These are phyloP conservation scores for Cryphonectria japonica DNA, from an alignment of 2,329 filamentous ascomycete genomes.

Conservation along the genomic window DNA sequence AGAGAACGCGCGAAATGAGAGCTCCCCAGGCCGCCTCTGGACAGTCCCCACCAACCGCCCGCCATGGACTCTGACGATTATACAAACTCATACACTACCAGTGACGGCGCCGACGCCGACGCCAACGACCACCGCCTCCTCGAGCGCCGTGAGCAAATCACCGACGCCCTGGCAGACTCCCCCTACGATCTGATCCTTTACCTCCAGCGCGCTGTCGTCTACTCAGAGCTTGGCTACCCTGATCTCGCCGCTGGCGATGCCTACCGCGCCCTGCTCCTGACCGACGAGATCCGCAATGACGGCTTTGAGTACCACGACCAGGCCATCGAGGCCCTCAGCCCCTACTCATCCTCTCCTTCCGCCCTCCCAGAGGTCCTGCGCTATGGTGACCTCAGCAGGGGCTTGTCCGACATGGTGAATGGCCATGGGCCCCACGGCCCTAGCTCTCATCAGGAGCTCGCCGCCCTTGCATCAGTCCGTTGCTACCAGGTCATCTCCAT, in stretches of 20 bases:
- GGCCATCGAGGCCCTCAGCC: constrained; percentile 57
- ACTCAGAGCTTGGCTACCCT: constrained; percentile 79
- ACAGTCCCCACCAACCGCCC: constrained; percentile 22
- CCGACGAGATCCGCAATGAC: constrained; percentile 79
- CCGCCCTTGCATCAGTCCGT: constrained; percentile 55
- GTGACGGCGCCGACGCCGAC: constrained; percentile 44
- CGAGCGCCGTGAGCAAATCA: constrained; percentile 59
- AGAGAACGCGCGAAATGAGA: constrained; percentile 17
- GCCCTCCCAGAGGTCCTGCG: constrained; percentile 48
- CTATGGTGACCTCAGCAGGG: constrained; percentile 45
- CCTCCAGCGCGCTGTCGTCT: constrained; percentile 69
- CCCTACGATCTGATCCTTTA: constrained; percentile 69
- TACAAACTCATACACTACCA: constrained; percentile 32
- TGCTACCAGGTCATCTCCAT: constrained; percentile 63
- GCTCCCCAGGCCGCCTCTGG: constrained; percentile 10
- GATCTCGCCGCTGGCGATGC: constrained; percentile 90
- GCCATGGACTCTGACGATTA: constrained; percentile 34
- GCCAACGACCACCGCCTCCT: constrained; percentile 52
- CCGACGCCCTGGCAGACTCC: constrained; percentile 53
- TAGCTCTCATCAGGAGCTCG: constrained; percentile 46
- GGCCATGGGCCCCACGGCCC: constrained; percentile 41
- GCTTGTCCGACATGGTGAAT: constrained; percentile 39
- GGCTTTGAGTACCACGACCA: constrained; percentile 81
- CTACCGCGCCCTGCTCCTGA: constrained; percentile 84
- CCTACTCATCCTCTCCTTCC: constrained; percentile 41